These are phyloP conservation scores for Sambucus nigra DNA, from an alignment of 129 eudicot genomes.

Conservation along the genomic window DNA sequence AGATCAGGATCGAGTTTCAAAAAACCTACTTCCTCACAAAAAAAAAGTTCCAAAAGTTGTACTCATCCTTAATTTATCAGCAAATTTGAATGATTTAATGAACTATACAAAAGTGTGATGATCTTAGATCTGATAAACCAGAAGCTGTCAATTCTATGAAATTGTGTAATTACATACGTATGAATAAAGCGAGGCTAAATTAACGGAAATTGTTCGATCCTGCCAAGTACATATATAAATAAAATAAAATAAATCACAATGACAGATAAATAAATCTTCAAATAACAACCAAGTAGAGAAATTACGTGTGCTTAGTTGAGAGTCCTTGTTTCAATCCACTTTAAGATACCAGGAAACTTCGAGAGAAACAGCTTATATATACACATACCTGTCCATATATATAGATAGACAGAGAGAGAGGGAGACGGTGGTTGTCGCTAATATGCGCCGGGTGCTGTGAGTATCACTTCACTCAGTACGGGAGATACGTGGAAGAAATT, in stretches of 20 bases:
- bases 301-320: not conserved
- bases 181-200: too few relatives aligned
- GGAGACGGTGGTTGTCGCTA: conserved; percentile 3
- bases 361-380: not conserved
- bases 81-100: too few relatives aligned
- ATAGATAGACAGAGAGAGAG: not conserved
- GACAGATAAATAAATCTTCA: not conserved
- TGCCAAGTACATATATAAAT: too few relatives aligned
- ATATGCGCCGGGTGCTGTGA: not conserved
- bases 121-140: too few relatives aligned
- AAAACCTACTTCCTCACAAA: not conserved
- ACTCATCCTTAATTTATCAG: too few relatives aligned
- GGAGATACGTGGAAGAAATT: too few relatives aligned
- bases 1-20: not conserved
- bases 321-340: not conserved
- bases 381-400: not conserved
- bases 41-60: too few relatives aligned
- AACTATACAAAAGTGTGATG: too few relatives aligned
- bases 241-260: too few relatives aligned
- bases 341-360: not conserved
- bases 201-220: too few relatives aligned
- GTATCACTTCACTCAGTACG: not conserved
- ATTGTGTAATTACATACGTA: too few relatives aligned
- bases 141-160: too few relatives aligned
- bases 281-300: not conserved